Base-by-base conservation (phyloP, 495 filamentous ascomycete species). In the Neurospora cerealis region DNA sequence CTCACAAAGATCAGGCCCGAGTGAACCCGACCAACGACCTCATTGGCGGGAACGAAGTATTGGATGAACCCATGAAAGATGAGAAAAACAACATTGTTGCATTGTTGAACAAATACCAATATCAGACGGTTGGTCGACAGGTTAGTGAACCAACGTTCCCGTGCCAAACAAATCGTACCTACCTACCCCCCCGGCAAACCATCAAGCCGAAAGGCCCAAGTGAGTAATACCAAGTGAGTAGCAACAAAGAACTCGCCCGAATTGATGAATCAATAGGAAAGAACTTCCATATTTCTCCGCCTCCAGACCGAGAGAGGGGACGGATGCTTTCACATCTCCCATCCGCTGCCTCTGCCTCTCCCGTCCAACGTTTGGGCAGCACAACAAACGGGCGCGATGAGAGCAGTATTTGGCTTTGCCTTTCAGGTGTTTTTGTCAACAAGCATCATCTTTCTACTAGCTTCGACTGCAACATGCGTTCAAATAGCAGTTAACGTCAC, bases 401-500 rank as follows among this genome's bases (percentile, higher is more conserved):
- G 28, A 66, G 24, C 28, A 66, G 54, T 66, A 34, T 66, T 36
- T 17, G 15, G 6, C 54, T 34, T 66, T 66, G 54, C 54, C 28
- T 66, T 5, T 66, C 28, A 34, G 28, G 28, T 66, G 54, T 60
- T 54, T 5, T 24, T 1, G 5, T 32, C 28, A 66, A 66, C 11
- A 28, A 66, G 19, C 6, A 34, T 66, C 7, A 19, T 66, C 6
- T 19, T 19, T 8, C 15, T 28, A 24, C 10, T 34, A 36, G 54
- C 28, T 36, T 36, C 32, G 54, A 66, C 54, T 66, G 54, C 28
- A 34, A 19, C 28, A 34, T 66, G 54, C 28, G 54, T 66, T 34
- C 28, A 17, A 66, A 66, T 15, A 19, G 34, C 70, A 37, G 81
- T 84, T 36, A 79, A 85, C 70, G 70, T 87, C 34, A 80, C 80